A percentile compares a stretch with the other conserved stretches of the same genome.
Conservation (phyloP, 495 filamentous ascomycete genomes). For the Penicillium cinerascens region DNA sequence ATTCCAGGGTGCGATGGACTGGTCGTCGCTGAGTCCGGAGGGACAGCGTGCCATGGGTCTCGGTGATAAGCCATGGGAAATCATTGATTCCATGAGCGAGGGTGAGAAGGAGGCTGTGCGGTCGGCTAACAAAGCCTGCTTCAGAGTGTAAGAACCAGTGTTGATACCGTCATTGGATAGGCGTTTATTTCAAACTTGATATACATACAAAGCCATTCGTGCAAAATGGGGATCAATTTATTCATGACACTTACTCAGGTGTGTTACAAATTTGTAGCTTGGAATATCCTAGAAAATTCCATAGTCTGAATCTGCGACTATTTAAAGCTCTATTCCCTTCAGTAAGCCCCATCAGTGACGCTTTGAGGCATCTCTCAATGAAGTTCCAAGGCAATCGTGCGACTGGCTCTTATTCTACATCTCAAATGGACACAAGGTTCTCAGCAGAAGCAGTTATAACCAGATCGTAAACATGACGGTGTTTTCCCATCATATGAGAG, state of each 20-base stretch:
- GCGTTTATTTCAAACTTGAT: not conserved
- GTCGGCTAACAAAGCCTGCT: constrained; percentile 56
- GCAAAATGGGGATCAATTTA: not conserved
- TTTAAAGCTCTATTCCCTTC: too few relatives aligned
- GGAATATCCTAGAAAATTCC: too few relatives aligned
- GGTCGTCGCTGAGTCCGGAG: constrained; percentile 33
- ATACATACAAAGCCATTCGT: not conserved
- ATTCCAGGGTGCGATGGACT: constrained; percentile 41
- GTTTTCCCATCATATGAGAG: too few relatives aligned
- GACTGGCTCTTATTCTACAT: too few relatives aligned
- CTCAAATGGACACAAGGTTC: too few relatives aligned
- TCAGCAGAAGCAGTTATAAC: too few relatives aligned
- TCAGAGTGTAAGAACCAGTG: constrained; percentile 17
- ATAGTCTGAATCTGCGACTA: too few relatives aligned
- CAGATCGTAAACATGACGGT: too few relatives aligned
- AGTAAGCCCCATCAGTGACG: too few relatives aligned
- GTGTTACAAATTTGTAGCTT: too few relatives aligned
- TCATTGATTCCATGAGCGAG: constrained; percentile 40
- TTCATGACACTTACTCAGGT: not conserved
- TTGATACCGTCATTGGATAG: not conserved
- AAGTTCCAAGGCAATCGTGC: too few relatives aligned
- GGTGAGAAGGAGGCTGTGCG: constrained; percentile 57
- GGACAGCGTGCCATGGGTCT: constrained; percentile 61
- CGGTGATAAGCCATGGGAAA: constrained; percentile 46
- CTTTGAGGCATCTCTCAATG: too few relatives aligned